Conservation (phyloP, 2,329 filamentous ascomycete species). For the Colletotrichum destructivum region DNA sequence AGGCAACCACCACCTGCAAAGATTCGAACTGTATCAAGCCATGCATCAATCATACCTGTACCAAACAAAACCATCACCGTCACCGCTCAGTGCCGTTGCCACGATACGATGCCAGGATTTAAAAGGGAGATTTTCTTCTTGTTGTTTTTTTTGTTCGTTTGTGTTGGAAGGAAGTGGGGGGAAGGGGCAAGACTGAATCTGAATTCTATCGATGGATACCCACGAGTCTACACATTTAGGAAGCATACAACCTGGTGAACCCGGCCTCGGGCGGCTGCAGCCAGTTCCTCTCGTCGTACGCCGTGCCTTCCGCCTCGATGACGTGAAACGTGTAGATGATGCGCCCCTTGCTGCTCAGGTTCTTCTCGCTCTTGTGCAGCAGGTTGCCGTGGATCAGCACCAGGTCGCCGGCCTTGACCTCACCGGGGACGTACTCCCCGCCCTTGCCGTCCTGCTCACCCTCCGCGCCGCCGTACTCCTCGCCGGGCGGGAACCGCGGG, state of each 20-base stretch:
- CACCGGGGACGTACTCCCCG: conserved; percentile 80
- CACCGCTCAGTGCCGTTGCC: background rate
- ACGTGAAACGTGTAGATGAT: conserved; percentile 99
- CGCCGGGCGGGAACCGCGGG: conserved; percentile 71
- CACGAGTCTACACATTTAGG: conserved; percentile 35
- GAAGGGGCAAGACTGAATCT: conserved; percentile 25
- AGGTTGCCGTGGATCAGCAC: conserved; percentile 97
- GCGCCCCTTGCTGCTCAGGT: conserved; percentile 85
- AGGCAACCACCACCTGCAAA: background rate
- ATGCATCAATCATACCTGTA: conserved; percentile 13
- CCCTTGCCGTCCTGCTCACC: conserved; percentile 46
- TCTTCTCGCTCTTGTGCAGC: conserved; percentile 96
- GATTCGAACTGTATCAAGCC: background rate
- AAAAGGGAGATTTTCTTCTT: conserved; percentile 27
- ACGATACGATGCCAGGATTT: conserved; percentile 19
- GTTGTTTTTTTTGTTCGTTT: background rate
- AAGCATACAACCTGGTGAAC: conserved; percentile 78
- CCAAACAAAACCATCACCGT: background rate
- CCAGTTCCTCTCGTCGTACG: conserved; percentile 93
- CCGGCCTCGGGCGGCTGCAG: conserved; percentile 86
- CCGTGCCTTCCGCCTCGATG: conserved; percentile 82
- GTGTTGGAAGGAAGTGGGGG: background rate
- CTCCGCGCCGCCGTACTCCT: conserved; percentile 62
- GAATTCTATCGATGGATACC: conserved; percentile 36
- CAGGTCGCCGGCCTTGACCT: conserved; percentile 91